phyloP scores from a whole-genome alignment of 2,329 filamentous ascomycete genomes.

The Lasiodiplodia sp. region DNA sequence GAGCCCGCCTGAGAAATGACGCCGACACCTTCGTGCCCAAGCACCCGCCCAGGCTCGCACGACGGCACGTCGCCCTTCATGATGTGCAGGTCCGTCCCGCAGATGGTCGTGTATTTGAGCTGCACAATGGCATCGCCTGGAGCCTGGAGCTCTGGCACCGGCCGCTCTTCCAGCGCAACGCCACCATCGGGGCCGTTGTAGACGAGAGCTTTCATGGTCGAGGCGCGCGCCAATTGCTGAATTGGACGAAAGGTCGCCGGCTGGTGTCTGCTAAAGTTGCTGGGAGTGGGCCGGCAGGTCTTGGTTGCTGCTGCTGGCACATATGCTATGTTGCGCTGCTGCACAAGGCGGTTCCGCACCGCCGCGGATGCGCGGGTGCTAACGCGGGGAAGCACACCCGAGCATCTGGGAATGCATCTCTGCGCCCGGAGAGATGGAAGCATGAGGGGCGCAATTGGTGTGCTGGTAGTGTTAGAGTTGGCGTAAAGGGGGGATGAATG shows the following conservation, averaged over 20 bases:
- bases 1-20: conserved; percentile 52
- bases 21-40: conserved; percentile 62
- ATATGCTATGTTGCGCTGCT: conserved; percentile 21
- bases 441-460: conserved; percentile 2
- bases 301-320: background rate
- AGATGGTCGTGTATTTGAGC: conserved; percentile 40
- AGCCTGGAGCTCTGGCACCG: conserved; percentile 40
- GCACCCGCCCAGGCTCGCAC: conserved; percentile 53
- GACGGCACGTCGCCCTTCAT: conserved; percentile 61
- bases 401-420: conserved; percentile 9
- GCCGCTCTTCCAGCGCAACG: conserved; percentile 25
- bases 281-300: background rate
- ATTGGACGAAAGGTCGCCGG: background rate
- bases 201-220: conserved; percentile 33
- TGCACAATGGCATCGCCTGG: conserved; percentile 60
- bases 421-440: conserved; percentile 9
- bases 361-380: background rate
- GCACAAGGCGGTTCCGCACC: conserved; percentile 13
- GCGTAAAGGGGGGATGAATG: background rate
- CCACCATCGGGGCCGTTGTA: conserved; percentile 30
- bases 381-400: conserved; percentile 12
- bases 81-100: conserved; percentile 65
- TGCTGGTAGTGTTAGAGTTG: background rate
- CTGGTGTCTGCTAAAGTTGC: background rate
- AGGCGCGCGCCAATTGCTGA: background rate